phyloP scores from a whole-genome alignment of 495 filamentous ascomycete species.

The Podospora pseudocomata region DNA sequence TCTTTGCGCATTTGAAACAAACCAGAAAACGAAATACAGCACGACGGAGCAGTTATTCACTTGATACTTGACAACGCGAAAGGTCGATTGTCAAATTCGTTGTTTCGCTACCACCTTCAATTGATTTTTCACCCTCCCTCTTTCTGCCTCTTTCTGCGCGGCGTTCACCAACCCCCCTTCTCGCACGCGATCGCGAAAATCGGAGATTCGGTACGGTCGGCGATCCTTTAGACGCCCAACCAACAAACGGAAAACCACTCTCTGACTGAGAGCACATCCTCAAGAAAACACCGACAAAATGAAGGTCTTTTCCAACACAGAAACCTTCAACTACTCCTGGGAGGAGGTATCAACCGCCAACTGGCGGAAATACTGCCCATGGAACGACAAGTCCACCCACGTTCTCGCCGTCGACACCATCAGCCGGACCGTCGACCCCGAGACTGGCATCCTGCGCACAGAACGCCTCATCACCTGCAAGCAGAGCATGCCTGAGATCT shows the following conservation, averaged over 20 bases:
- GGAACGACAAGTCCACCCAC: constrained; percentile 94
- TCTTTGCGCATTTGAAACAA: neutral
- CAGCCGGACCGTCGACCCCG: constrained; percentile 70
- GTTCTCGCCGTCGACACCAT: constrained; percentile 93
- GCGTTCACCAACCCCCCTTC: neutral
- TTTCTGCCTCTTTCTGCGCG: constrained; percentile 5
- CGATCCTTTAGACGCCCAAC: neutral
- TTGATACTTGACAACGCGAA: constrained; percentile 22
- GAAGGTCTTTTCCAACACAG: constrained; percentile 88
- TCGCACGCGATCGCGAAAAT: constrained; percentile 20
- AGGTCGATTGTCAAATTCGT: constrained; percentile 24
- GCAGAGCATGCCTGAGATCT: constrained; percentile 84
- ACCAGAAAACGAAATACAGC: neutral
- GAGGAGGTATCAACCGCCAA: constrained; percentile 98
- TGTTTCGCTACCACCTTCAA: neutral
- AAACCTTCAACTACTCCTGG: constrained; percentile 96
- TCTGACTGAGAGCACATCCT: neutral
- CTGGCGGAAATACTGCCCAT: constrained; percentile 97
- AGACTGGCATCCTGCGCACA: constrained; percentile 86
- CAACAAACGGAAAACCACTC: constrained; percentile 3
- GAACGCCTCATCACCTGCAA: constrained; percentile 95
- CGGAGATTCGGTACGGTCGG: constrained; percentile 20
- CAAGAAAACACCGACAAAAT: constrained; percentile 49
- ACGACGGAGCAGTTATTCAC: neutral
- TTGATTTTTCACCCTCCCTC: neutral